A percentile compares a stretch with the other conserved stretches of the same genome.
phyloP scores from a whole-genome alignment of 2,329 filamentous ascomycete species.

The Penicillium sp. region DNA sequence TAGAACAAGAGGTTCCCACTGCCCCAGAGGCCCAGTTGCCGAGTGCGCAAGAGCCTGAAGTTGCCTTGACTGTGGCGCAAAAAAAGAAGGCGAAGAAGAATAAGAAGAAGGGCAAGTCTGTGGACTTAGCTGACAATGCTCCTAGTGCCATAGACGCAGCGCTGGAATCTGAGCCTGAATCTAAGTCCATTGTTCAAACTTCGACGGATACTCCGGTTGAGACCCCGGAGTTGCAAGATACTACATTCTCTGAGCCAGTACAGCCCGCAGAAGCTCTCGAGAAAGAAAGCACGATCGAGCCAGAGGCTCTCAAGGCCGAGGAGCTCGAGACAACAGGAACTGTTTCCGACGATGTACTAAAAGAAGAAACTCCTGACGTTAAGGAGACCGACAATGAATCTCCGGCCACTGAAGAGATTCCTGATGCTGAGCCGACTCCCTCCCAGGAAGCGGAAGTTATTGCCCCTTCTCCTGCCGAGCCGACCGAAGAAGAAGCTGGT shows the following conservation, averaged over 20 bases:
- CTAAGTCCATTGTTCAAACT: slow-evolving; percentile 4
- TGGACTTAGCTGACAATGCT: slow-evolving; percentile 14
- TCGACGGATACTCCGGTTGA: neutral
- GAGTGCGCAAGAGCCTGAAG: slow-evolving; percentile 4
- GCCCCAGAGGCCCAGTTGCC: slow-evolving; percentile 1
- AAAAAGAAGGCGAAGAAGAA: slow-evolving; percentile 26
- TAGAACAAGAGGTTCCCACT: neutral
- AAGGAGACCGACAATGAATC: slow-evolving; percentile 8
- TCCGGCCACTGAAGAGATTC: neutral
- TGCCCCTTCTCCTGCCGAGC: neutral
- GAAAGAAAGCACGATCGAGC: neutral
- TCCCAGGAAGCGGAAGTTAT: slow-evolving; percentile 4
- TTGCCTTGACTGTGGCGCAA: slow-evolving; percentile 12
- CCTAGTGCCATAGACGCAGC: slow-evolving; percentile 1
- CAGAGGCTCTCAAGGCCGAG: slow-evolving; percentile 7
- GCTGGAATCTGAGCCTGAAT: slow-evolving; percentile 7
- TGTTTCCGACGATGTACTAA: neutral
- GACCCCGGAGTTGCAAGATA: neutral
- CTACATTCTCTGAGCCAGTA: neutral
- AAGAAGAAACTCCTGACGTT: slow-evolving; percentile 18
- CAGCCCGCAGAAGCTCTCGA: neutral
- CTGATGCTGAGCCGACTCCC: slow-evolving; percentile 2
- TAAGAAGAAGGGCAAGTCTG: slow-evolving; percentile 25
- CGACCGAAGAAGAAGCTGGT: slow-evolving; percentile 21
- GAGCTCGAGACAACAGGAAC: slow-evolving; percentile 14